Conservation (phyloP, 2,329 filamentous ascomycete species). For the Elsinoe perseae region DNA sequence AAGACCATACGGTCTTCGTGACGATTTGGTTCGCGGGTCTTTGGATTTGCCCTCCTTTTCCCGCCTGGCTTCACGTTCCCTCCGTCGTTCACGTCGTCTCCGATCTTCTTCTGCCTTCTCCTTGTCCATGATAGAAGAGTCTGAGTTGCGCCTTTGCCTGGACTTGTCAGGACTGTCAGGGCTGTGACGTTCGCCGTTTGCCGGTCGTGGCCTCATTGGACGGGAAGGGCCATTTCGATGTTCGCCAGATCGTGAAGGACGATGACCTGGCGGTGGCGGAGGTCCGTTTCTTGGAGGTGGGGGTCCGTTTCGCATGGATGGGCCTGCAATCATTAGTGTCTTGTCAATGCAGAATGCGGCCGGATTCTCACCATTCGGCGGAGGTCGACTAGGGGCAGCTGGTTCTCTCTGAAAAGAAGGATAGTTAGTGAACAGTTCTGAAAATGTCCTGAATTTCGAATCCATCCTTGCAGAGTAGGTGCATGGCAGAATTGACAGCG, state of each 20-base stretch:
- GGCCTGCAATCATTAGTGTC: conserved; percentile 25
- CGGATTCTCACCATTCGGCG: conserved; percentile 31
- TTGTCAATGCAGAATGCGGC: too few species aligned
- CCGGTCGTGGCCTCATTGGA: conserved; percentile 27
- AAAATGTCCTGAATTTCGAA: conserved; percentile 32
- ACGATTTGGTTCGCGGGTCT: conserved; percentile 30
- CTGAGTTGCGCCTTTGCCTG: conserved; percentile 66
- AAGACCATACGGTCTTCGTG: conserved; percentile 44
- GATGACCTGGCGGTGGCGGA: conserved; percentile 45
- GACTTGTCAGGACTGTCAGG: conserved; percentile 35
- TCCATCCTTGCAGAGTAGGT: conserved; percentile 29
- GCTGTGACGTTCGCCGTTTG: conserved; percentile 40
- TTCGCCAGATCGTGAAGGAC: conserved; percentile 59
- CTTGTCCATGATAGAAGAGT: conserved; percentile 64
- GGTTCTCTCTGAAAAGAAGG: conserved; percentile 53
- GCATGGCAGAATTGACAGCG: neutral
- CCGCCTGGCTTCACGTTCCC: conserved; percentile 45
- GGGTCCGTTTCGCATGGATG: conserved; percentile 35
- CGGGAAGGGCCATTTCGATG: conserved; percentile 38
- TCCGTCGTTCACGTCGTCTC: conserved; percentile 38
- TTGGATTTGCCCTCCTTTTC: conserved; percentile 34
- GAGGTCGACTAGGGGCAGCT: conserved; percentile 54
- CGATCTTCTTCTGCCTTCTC: conserved; percentile 56
- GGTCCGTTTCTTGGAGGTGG: conserved; percentile 40
- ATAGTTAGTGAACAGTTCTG: conserved; percentile 37